Base-by-base conservation (phyloP, 768 basidiomycete species). In the Kwoniella europaea region DNA sequence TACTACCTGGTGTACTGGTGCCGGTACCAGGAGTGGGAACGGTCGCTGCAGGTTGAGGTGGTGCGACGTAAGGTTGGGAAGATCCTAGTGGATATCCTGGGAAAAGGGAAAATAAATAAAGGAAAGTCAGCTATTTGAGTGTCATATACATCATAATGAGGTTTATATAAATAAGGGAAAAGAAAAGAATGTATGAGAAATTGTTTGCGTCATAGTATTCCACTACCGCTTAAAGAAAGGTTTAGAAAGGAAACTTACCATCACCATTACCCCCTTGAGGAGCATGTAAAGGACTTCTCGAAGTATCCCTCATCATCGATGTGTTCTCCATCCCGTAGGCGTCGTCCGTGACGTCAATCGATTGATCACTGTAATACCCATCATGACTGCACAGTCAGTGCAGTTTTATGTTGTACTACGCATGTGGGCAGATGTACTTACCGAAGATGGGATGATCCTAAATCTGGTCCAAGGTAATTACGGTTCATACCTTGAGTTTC, bases 381-480 rank as follows among this genome's bases (percentile, higher is more conserved):
- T 56, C 7, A 52, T 42, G 22, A 12, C 27, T 15, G 22, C 3
- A 12, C 35, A 4, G 59, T n/a, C 46, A 41, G 59, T 20, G 24
- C 56, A 35, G 43, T 63, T 9, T 42, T 2, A 22, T 27, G 52
- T 35, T 27, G 20, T 29, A 9, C 4, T 20, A 20, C 3, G 27
- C 0, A 57, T 12, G 10, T 10, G 24, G 22, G 24, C 1, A 20
- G 20, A 43, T 22, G 59, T 3, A 52, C 71, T 65, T 24, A 72
- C 71, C 71, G 64, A 57, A 72, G 58, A 53, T 72, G 71, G 2
- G 61, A 56, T 24, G 60, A 13, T 15, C 62, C 63, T 7, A 41
- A n/a, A 27, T 68, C 62, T 22, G 67, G 62, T 3, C 71, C 71
- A 43, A 72, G 71, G 29, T 72, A 72, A 42, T 72, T 68, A 15